Evolutionary conservation across 768 basidiomycete species (phyloP), one percentile per base, ranked within the genome.

Genomic region (Saitozyma podzolica): DNA sequence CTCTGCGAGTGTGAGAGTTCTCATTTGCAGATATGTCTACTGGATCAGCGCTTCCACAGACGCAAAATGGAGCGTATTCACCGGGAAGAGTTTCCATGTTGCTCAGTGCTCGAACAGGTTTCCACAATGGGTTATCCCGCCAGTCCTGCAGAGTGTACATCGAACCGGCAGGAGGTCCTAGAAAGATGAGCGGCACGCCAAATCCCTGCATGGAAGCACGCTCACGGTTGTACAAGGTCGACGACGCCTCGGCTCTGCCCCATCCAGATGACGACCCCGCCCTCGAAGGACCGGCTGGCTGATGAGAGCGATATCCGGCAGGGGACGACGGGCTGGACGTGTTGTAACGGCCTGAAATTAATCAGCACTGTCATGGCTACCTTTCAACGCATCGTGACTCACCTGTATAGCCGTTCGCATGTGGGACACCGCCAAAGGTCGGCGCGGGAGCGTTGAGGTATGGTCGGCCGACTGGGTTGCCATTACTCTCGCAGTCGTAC

Each of bases 51-150:
- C 41, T 20, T 3, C n/a, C 43, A 9, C 4, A 11, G 9, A 50
- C 9, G 6, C 19, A 11, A 8, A 43, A 9, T 19, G 39, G 13
- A 14, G 8, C 45, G 3, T 3, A 40, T 68, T 41, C 47, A 74
- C 73, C 62, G 3, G 72, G 74, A 7, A 78, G 43, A n/a, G 50
- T 41, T 37, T 69, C 66, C 72, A 76, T 70, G 20, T 61, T 63
- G 1, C 74, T 70, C 50, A 77, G 53, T 2, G 78, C 78, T 59
- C 67, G 67, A 40, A 77, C 64, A 6, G 74, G 70, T 54, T 73
- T 77, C 76, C 76, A 79, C 68, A 73, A 68, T 3, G 78, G 76
- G 39, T 68, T 75, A 6, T 64, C 41, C 55, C 75, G 76, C 78
- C 78, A 79, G 40, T 74, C 68, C 20, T 64, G 61, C 20, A 71